phyloP scores from a whole-genome alignment of 208 protist genomes.

The Naegleria lovaniensis region DNA sequence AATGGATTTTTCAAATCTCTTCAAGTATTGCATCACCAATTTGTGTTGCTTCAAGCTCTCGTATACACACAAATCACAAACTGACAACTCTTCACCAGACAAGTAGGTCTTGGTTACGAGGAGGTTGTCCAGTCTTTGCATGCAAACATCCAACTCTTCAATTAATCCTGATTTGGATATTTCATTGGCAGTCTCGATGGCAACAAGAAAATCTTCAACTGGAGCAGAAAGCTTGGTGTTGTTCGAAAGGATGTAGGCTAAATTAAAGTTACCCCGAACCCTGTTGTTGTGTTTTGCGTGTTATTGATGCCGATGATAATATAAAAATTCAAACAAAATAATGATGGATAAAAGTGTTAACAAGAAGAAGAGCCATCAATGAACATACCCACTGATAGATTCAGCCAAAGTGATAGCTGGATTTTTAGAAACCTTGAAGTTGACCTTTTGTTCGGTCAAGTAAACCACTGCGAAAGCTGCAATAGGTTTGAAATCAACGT shows the following conservation, averaged over 20 bases:
- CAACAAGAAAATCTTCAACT: not conserved
- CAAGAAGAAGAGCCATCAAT: not conserved
- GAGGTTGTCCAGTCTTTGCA: not conserved
- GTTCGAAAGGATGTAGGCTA: not conserved
- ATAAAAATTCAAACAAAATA: not conserved
- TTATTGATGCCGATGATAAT: not conserved
- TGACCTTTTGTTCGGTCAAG: not conserved
- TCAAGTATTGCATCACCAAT: not conserved
- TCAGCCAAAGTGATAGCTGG: not conserved
- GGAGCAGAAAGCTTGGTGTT: not conserved
- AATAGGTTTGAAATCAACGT: not conserved
- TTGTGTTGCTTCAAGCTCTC: not conserved
- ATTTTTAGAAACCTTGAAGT: not conserved
- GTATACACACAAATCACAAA: slow-evolving; percentile 16
- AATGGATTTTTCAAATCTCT: slow-evolving; percentile 4
- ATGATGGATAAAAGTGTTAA: not conserved
- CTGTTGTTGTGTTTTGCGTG: not conserved
- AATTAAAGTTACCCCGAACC: not conserved
- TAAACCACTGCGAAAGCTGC: not conserved
- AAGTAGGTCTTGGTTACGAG: not conserved
- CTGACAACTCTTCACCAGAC: not conserved
- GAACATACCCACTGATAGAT: not conserved
- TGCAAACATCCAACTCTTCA: not conserved
- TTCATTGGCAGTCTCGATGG: not conserved
- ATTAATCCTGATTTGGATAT: not conserved